Conservation (phyloP, 1,284 basidiomycete species). For the Malassezia psittaci region DNA sequence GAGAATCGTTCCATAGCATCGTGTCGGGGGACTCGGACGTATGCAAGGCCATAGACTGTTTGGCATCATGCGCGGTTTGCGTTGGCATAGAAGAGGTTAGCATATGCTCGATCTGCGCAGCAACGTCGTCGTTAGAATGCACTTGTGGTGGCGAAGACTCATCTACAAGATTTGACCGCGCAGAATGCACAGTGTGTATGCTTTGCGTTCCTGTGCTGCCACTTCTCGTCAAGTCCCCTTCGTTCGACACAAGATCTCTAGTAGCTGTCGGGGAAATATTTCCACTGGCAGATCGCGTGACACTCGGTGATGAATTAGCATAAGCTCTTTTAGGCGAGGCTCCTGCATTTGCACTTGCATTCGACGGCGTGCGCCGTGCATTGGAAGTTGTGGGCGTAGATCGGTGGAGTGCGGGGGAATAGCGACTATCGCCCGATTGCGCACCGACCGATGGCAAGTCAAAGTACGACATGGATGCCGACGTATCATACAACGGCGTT, state of each 20-base stretch:
- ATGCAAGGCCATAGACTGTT: neutral
- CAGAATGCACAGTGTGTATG: neutral
- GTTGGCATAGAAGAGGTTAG: neutral
- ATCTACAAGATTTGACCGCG: neutral
- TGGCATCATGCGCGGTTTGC: neutral
- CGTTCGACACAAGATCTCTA: neutral
- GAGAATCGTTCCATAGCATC: neutral
- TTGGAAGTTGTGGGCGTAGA: too few species aligned
- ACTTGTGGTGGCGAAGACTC: neutral
- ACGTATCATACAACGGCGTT: too few species aligned
- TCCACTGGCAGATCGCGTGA: too few species aligned
- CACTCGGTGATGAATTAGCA: too few species aligned
- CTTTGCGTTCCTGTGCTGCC: neutral
- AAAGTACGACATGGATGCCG: too few species aligned
- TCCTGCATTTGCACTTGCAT: too few species aligned
- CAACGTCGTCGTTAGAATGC: neutral
- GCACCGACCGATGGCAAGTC: too few species aligned
- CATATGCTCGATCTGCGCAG: constrained; percentile 10
- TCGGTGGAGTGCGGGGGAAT: too few species aligned
- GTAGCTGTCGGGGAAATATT: neutral
- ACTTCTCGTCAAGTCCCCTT: neutral
- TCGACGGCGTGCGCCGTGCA: too few species aligned
- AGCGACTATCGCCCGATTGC: too few species aligned
- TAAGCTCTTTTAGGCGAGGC: too few species aligned
- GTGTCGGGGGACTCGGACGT: neutral